A percentile compares a stretch with the other conserved stretches of the same genome.
These are phyloP conservation scores for Sporothrix euskadiensis DNA, from an alignment of 2,329 filamentous ascomycete genomes.

Conservation along the genomic window DNA sequence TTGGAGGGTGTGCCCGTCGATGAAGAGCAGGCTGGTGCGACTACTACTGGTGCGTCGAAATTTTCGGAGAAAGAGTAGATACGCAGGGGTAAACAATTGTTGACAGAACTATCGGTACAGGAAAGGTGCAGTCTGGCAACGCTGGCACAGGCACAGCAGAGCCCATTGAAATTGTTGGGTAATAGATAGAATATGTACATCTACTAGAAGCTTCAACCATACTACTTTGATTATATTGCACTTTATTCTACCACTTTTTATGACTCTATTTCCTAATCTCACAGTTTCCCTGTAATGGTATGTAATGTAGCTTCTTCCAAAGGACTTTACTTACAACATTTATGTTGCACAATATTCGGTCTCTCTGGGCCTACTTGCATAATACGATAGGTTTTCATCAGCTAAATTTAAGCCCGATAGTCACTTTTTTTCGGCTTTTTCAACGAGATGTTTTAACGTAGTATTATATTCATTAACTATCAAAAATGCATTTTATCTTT, in stretches of 20 bases:
- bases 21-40: background rate
- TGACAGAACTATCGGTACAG: background rate
- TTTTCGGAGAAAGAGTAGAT: background rate
- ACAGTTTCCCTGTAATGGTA: too few relatives aligned
- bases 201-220: background rate
- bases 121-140: background rate
- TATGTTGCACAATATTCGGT: too few relatives aligned
- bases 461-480: slow-evolving; percentile 3
- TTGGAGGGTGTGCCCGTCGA: slow-evolving; percentile 14
- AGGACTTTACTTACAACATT: too few relatives aligned
- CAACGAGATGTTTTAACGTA: too few relatives aligned
- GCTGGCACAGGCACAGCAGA: background rate
- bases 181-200: background rate
- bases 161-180: background rate
- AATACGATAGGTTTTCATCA: too few relatives aligned
- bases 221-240: too few relatives aligned
- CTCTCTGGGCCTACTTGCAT: too few relatives aligned
- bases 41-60: background rate
- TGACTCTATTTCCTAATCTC: too few relatives aligned
- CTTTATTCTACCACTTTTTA: background rate
- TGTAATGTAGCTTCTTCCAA: too few relatives aligned
- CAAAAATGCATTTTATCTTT: background rate
- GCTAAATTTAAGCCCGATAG: too few relatives aligned
- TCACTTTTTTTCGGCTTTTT: too few relatives aligned
- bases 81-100: too few relatives aligned